Conservation (phyloP, 352 stramenopile species). For the Thraustotheca clavata region DNA sequence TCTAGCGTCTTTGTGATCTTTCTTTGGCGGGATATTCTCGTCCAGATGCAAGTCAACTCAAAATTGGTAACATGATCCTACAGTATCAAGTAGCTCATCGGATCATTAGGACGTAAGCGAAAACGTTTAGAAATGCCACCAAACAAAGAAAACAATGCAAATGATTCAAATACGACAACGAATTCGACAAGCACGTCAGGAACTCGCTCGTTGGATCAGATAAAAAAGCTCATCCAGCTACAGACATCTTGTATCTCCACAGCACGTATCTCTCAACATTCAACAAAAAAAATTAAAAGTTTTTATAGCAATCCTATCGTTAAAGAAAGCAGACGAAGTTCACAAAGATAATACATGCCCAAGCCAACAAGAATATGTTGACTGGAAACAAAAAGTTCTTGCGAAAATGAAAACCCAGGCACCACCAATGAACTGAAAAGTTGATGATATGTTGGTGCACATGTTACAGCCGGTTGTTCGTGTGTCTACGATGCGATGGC, state of each 20-base stretch:
- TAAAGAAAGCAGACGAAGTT: too few relatives aligned
- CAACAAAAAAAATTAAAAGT: too few relatives aligned
- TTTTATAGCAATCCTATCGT: too few relatives aligned
- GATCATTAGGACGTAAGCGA: neutral
- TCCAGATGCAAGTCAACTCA: neutral
- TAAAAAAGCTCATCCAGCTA: constrained; percentile 19
- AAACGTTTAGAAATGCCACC: neutral
- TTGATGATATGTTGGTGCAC: too few relatives aligned
- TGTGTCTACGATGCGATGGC: too few relatives aligned
- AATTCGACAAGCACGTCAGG: neutral
- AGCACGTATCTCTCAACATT: too few relatives aligned
- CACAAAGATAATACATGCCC: too few relatives aligned
- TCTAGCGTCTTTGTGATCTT: neutral
- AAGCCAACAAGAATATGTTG: neutral
- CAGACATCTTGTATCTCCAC: neutral
- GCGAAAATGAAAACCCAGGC: neutral
- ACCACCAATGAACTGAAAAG: too few relatives aligned
- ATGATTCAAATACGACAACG: neutral
- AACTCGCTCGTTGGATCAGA: constrained; percentile 16
- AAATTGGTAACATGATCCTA: neutral
- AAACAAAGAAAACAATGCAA: neutral
- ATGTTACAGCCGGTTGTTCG: too few relatives aligned
- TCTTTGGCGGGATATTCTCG: neutral
- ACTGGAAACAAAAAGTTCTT: constrained; percentile 9
- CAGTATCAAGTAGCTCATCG: neutral